Evolutionary conservation across 2,329 filamentous ascomycete genomes (phyloP).

Genomic region (Chrysosporium keratinophilum): DNA sequence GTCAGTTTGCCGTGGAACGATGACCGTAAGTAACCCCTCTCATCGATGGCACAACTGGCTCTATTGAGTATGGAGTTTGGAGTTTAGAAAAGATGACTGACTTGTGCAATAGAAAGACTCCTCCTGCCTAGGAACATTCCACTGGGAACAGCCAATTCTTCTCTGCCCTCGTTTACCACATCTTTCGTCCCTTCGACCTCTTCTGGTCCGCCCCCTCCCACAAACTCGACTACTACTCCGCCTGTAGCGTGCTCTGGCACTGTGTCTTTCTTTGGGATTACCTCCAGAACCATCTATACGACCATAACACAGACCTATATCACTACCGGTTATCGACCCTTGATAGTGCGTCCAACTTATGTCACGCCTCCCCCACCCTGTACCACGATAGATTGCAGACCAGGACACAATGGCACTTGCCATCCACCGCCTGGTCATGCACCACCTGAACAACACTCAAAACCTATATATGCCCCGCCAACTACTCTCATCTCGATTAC

Average conservation of each 20-base stretch:
- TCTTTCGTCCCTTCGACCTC: not conserved
- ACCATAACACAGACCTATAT: slow-evolving; percentile 13
- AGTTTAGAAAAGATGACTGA: not conserved
- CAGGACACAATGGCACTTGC: not conserved
- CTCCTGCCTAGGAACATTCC: not conserved
- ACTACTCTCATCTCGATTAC: slow-evolving; percentile 10
- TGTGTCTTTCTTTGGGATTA: not conserved
- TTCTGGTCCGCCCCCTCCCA: not conserved
- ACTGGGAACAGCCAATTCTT: not conserved
- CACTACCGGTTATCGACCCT: not conserved
- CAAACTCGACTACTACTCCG: not conserved
- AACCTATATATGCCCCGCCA: not conserved
- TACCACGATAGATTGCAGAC: slow-evolving; percentile 2
- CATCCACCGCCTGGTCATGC: no score
- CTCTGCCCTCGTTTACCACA: not conserved
- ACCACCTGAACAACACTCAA: not conserved
- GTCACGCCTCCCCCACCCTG: slow-evolving; percentile 14
- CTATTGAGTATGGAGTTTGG: not conserved
- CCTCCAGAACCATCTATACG: slow-evolving; percentile 7
- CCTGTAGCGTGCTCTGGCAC: slow-evolving; percentile 2
- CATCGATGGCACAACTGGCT: not conserved
- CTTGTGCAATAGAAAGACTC: not conserved
- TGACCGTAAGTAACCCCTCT: not conserved
- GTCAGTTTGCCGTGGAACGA: not conserved
- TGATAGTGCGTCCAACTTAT: not conserved